Conservation (phyloP, 2,329 filamentous ascomycete species). For the Trichoderma atrobrunneum region DNA sequence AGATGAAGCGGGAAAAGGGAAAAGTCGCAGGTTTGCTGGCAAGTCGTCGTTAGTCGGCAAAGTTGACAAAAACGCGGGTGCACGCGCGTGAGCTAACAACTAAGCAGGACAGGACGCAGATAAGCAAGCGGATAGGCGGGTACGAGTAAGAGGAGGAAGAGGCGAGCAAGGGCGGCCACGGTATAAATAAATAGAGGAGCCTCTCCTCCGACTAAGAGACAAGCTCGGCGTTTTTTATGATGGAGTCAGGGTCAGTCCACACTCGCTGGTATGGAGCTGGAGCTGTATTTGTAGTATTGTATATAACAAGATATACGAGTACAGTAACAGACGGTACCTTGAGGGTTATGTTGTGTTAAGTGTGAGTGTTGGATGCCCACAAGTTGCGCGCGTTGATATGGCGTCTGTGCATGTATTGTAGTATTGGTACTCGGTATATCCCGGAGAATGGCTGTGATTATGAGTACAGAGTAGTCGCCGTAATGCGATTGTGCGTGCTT, state of each 20-base stretch:
- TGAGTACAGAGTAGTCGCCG: neutral
- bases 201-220: neutral
- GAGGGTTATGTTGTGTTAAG: neutral
- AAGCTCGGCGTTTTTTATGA: neutral
- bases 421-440: neutral
- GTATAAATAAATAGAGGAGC: neutral
- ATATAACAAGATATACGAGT: neutral
- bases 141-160: neutral
- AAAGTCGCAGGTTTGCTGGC: neutral
- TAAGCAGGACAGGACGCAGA: neutral
- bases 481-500: neutral
- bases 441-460: neutral
- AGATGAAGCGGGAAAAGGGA: neutral
- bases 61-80: conserved; percentile 16
- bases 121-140: conserved; percentile 4
- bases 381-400: neutral
- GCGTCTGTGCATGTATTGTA: neutral
- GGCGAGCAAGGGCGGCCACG: conserved; percentile 4
- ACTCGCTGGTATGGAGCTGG: neutral
- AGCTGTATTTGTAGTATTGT: neutral
- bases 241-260: neutral
- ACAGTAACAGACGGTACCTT: neutral
- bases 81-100: conserved; percentile 8
- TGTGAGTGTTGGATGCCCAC: neutral
- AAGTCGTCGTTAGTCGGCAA: neutral